Base-by-base conservation (phyloP, 1,284 basidiomycete species). In the Hortiboletus rubellus region DNA sequence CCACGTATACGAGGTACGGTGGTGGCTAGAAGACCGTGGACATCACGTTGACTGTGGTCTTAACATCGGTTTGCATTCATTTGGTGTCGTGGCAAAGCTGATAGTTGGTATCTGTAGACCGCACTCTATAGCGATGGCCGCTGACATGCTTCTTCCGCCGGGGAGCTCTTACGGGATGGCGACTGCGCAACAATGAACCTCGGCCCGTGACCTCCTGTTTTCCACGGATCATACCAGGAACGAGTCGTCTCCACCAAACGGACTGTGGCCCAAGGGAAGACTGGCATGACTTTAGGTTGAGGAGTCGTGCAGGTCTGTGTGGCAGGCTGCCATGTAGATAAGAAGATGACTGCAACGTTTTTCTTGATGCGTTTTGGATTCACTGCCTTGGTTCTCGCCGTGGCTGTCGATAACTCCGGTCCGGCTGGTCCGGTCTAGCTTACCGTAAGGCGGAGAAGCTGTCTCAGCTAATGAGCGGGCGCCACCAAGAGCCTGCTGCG, bases 191-290 rank as follows among this genome's bases (percentile, higher is more conserved):
- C 45, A 44, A 33, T 30, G 38, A n/a, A 24, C 34, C 14, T 48
- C 30, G 43, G 34, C 15, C 40, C 30, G 43, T 52, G 46, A 55
- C 22, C 44, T 22, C 34, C 49, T 40, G 46, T 49, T 18, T 22
- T 18, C 12, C 50, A 67, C 55, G 68, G 65, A 69, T 60, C 59
- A 63, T 47, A 42, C 41, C 44, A 63, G 64, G 59, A 47, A 53
- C 53, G 22, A 17, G 18, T 38, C 51, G 31, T 10, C 24, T 33
- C 46, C 48, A 27, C 7, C 33, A 14, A 62, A 42, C 50, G 34
- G 18, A 38, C 34, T 22, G 17, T 18, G 18, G 18, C 18, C 31
- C 27, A 22, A 24, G 27, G 49, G 15, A 50, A 44, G 18, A 45
- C 37, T 50, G 34, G 22, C 12, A 54, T 27, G 24, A 34, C 17